Conservation (phyloP, 805 yeast genomes). For the Candida sakaeoensis region DNA sequence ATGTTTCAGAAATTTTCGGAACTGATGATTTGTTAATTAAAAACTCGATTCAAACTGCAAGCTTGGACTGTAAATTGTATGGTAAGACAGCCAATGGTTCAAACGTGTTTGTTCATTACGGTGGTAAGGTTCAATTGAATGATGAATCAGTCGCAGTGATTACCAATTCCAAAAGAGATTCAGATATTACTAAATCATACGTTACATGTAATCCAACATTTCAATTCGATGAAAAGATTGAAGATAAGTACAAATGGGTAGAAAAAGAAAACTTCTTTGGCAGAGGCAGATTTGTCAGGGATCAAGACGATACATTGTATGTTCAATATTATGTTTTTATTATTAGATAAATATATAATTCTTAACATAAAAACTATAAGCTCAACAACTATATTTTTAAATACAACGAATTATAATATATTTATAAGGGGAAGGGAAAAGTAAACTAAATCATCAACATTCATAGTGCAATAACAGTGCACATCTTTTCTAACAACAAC, state of each 20-base stretch:
- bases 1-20: conserved; percentile 32
- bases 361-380: too few species aligned
- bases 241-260: conserved; percentile 50
- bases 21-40: conserved; percentile 45
- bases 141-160: conserved; percentile 33
- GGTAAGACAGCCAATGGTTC: conserved; percentile 43
- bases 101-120: conserved; percentile 41
- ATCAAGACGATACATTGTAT: conserved; percentile 38
- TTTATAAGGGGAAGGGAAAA: not conserved
- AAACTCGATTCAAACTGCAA: conserved; percentile 20
- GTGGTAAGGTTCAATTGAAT: conserved; percentile 44
- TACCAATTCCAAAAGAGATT: conserved; percentile 24
- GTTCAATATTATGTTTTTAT: conserved; percentile 56
- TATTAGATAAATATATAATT: conserved; percentile 17
- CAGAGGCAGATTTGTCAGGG: conserved; percentile 56
- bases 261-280: conserved; percentile 47
- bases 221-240: conserved; percentile 38
- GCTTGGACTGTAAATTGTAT: conserved; percentile 49
- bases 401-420: not conserved
- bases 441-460: not conserved
- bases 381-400: too few species aligned
- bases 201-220: conserved; percentile 47
- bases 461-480: too few species aligned
- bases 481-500: conserved; percentile 40
- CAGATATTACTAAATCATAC: conserved; percentile 44